Base-by-base conservation (phyloP, 306 rosid species). In the Astragalus glycyphyllos region DNA sequence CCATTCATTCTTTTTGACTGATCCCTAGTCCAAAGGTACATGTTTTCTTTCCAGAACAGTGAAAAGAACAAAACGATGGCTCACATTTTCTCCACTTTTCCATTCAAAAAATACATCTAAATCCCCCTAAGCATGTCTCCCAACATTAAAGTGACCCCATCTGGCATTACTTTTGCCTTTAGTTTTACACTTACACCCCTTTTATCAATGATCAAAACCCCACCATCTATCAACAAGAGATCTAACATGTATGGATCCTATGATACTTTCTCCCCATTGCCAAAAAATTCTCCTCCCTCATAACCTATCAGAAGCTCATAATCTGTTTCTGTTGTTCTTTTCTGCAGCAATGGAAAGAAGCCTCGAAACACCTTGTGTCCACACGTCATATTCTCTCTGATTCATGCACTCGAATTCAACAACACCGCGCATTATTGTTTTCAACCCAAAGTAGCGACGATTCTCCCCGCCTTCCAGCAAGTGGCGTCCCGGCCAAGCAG, bases 401-500 rank as follows among this genome's bases (percentile, higher is more conserved):
- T 77, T 87, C 65, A 69, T 79, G 83, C 99, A 91, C 68, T 95
- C 99, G 0, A 95, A 95, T 58, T 95, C 99, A 35, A 95, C 96
- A 1, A 85, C 75, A 4, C 99, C 99, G 0, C 99, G 90, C 77
- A 76, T 20, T 8, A 85, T 1, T 0, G 99, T 95, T 53, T 86
- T 95, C 82, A 95, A 65, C 42, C 97, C 99, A 55, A 95, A 95
- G 86, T 95, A 95, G 1, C 96, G 91, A 5, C 97, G 87, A 71
- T 91, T 42, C 65, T 91, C 96, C 0, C 97, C 97, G 0, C 97
- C 97, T 45, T 89, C 91, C 0, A 89, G 90, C 61, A 95, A 45
- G 80, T 95, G 97, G 58, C 99, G 96, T 5, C 99, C 99, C 0
- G 99, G 86, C 99, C 99, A 95, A 7, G 99, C 92, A 0, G 97